These are phyloP conservation scores for Butyriboletus loyo DNA, from an alignment of 768 basidiomycete species.

Conservation along the genomic window DNA sequence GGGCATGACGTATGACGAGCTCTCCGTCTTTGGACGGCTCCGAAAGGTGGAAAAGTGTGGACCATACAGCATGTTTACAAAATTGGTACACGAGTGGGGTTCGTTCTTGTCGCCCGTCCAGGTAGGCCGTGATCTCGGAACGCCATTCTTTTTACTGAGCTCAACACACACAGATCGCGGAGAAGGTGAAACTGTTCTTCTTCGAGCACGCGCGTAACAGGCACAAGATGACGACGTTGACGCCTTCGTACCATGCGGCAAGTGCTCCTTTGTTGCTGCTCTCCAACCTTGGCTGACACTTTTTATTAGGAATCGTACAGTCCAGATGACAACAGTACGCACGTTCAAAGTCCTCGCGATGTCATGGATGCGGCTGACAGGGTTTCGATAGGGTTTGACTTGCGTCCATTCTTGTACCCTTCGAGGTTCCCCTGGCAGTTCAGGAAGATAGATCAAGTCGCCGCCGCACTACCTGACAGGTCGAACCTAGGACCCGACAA, in stretches of 20 bases:
- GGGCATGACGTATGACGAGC: slow-evolving; percentile 99
- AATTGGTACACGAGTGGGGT: slow-evolving; percentile 94
- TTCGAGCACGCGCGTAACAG: slow-evolving; percentile 95
- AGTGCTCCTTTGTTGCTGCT: slow-evolving; percentile 31
- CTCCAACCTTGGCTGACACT: not conserved
- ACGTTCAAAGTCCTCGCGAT: not conserved
- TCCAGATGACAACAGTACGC: slow-evolving; percentile 91
- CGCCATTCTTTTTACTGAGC: not conserved
- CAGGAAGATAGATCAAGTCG: slow-evolving; percentile 88
- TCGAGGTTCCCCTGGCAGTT: slow-evolving; percentile 97
- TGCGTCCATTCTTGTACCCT: slow-evolving; percentile 95
- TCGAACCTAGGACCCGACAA: slow-evolving; percentile 44
- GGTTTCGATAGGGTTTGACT: slow-evolving; percentile 70
- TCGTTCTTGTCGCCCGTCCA: slow-evolving; percentile 76
- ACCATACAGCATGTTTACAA: slow-evolving; percentile 96
- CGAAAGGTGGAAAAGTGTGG: slow-evolving; percentile 97
- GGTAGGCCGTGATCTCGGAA: slow-evolving; percentile 38
- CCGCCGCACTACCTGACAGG: slow-evolving; percentile 70
- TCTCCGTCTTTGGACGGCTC: slow-evolving; percentile 89
- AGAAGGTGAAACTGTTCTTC: slow-evolving; percentile 97
- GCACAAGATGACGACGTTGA: slow-evolving; percentile 98
- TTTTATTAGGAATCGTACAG: slow-evolving; percentile 82
- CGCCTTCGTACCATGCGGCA: slow-evolving; percentile 91
- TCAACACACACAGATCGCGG: slow-evolving; percentile 59
- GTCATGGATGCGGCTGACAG: slow-evolving; percentile 1